These are phyloP conservation scores for Sungouiella blattae DNA, from an alignment of 805 yeast species.

Conservation along the genomic window DNA sequence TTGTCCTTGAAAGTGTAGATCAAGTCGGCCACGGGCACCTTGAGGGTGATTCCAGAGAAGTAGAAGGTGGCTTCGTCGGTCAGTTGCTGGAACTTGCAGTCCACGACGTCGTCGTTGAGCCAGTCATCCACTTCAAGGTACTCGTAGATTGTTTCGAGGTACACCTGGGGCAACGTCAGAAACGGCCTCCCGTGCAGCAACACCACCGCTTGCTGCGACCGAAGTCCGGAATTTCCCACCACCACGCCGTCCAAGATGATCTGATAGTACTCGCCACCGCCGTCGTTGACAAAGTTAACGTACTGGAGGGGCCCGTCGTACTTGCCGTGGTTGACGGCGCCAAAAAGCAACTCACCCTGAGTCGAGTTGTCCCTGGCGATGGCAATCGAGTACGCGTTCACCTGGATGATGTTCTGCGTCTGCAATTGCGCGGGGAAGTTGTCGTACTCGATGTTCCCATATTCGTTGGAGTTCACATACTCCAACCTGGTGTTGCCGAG, in stretches of 20 bases:
- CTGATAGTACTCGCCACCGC: neutral
- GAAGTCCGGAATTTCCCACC: neutral
- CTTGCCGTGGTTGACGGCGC: constrained; percentile 1
- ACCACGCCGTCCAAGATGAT: neutral
- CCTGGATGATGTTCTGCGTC: neutral
- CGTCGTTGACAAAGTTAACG: neutral
- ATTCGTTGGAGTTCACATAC: no score
- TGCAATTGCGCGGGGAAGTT: constrained; percentile 4
- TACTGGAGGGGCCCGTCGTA: neutral
- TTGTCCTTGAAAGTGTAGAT: neutral
- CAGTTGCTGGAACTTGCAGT: neutral
- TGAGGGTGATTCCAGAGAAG: neutral
- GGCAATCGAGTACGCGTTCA: constrained; percentile 1
- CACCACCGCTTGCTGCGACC: neutral
- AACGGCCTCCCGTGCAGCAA: no score
- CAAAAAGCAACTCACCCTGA: no score
- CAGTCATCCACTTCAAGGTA: neutral
- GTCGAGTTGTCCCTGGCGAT: neutral
- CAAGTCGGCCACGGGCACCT: neutral
- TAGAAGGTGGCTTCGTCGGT: neutral
- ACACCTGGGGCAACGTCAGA: no score
- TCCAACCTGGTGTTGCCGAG: constrained; percentile 3
- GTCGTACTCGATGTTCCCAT: neutral
- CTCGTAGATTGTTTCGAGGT: neutral
- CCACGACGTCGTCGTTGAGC: neutral